Evolutionary conservation across 225 moss, liverwort and hornwort genomes (phyloP), one percentile per base, ranked within the genome.

Genomic region (Physcomitrellopsis africana): DNA sequence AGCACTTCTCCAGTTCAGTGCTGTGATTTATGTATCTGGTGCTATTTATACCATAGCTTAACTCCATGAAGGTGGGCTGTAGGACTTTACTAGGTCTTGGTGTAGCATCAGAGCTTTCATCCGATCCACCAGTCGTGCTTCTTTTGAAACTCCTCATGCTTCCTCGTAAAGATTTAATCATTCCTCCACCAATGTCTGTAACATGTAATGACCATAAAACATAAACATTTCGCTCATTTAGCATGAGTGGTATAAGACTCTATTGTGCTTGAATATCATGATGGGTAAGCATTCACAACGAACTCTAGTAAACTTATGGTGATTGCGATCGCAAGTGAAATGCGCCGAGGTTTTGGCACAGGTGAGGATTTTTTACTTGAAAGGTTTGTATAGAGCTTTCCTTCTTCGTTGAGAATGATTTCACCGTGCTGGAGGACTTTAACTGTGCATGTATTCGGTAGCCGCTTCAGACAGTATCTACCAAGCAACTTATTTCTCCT

Each of bases 401-500:
- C 89, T 5, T 77, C 73, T 52, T 86, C 85, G 54, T 86, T 78
- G 73, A 89, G 79, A 20, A 89, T 75, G 32, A 81, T 79, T 53
- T 81, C 69, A 5, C 89, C 81, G 27, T 68, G 83, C 77, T 86
- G 80, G n/a, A 89, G 60, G 70, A 89, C 70, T 42, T 81, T 67
- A 17, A 89, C 81, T 17, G 83, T 74, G 79, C 86, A 86, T 23
- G 83, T 86, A 53, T 9, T 41, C 0, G 89, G 89, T 23, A 89
- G 29, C 45, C 86, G 72, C 73, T 77, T 89, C 7, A 86, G 46
- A 66, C 83, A 89, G 12, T 89, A 89, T 69, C 63, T 83, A 4
- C 86, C 89, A 15, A 89, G 76, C 23, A 77, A 65, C 69, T 69
- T 80, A 46, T 68, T 79, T 76, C 81, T 81, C 67, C 88, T 88